phyloP scores from a whole-genome alignment of 495 filamentous ascomycete species.

The Pyrenopolyporus hunteri region DNA sequence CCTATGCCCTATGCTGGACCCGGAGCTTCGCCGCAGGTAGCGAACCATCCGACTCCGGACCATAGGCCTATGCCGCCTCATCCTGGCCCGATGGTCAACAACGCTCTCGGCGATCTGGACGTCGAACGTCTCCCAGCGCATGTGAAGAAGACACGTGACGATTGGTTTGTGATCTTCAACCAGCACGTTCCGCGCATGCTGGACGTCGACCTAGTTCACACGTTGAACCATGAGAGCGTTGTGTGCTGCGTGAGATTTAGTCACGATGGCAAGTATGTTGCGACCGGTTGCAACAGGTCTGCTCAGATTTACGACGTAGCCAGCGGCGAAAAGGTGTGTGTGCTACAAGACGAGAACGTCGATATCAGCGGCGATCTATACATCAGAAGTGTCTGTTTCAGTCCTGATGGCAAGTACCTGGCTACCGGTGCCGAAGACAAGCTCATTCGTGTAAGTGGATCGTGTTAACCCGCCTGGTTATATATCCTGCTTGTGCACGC shows the following conservation, averaged over 20 bases:
- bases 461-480: neutral
- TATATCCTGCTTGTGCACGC: neutral
- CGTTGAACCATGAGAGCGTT: constrained; percentile 82
- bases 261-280: constrained; percentile 84
- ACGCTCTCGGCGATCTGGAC: constrained; percentile 86
- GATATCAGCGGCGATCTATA: constrained; percentile 87
- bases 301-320: constrained; percentile 89
- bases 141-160: constrained; percentile 79
- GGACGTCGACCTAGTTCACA: constrained; percentile 88
- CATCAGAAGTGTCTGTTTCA: constrained; percentile 92
- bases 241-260: constrained; percentile 93
- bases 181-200: constrained; percentile 80
- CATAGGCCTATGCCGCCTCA: constrained; percentile 51
- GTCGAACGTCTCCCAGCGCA: constrained; percentile 80
- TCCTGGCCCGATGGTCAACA: constrained; percentile 62
- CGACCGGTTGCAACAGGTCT: constrained; percentile 86
- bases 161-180: constrained; percentile 94
- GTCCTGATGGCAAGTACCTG: constrained; percentile 85
- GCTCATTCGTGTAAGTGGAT: constrained; percentile 76
- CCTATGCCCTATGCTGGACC: constrained; percentile 82
- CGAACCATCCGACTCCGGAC: constrained; percentile 76
- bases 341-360: constrained; percentile 80
- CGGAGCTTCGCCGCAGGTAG: constrained; percentile 80
- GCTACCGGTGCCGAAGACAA: constrained; percentile 92
- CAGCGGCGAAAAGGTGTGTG: constrained; percentile 77